Base-by-base conservation (phyloP, 2,329 filamentous ascomycete species). In the Emericellopsis atlantica region DNA sequence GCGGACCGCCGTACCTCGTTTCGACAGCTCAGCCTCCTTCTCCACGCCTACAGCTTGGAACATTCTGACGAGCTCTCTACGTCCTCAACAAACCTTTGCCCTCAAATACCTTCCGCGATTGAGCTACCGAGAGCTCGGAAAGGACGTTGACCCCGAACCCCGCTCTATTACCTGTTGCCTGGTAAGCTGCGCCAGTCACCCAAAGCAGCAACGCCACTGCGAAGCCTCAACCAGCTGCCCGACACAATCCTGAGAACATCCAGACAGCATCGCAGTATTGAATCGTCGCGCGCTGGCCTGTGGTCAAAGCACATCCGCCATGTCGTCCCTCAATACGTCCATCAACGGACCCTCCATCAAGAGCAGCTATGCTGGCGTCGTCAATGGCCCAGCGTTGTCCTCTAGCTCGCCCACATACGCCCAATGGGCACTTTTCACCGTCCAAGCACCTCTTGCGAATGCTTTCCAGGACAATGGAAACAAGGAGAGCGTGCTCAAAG, bases 401-500 rank as follows among this genome's bases (percentile, higher is more conserved):
- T 68, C 72, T 31, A 70, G 69, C 56, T 95, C 89, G 37, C 74
- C 85, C 32, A 95, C 88, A 37, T 85, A 84, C 56, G 88, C 77
- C 47, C 85, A 90, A 68, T 98, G 92, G 92, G 90, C 87, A 16
- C 70, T 98, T 46, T 95, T 93, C 66, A 84, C 85, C 7, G 92
- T 98, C 33, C 85, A 92, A 58, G 85, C 90, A 45, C 92, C 92
- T 41, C 76, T 98, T 33, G 74, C 87, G 58, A 96, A 84, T 66
- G 89, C 89, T 44, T 98, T 98, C 61, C 87, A 95, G 63, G 85
- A 92, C 57, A 72, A 76, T 43, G 81, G 76, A 32, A 72, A 78
- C 49, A 96, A 95, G 66, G 90, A 96, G 65, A 96, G 90, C 60
- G 77, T 95, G 2, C 68, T 98, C 50, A 96, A 95, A 65, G 90